Conservation (phyloP, 176 grass and related monocot species). For the Ensete glaucum region DNA sequence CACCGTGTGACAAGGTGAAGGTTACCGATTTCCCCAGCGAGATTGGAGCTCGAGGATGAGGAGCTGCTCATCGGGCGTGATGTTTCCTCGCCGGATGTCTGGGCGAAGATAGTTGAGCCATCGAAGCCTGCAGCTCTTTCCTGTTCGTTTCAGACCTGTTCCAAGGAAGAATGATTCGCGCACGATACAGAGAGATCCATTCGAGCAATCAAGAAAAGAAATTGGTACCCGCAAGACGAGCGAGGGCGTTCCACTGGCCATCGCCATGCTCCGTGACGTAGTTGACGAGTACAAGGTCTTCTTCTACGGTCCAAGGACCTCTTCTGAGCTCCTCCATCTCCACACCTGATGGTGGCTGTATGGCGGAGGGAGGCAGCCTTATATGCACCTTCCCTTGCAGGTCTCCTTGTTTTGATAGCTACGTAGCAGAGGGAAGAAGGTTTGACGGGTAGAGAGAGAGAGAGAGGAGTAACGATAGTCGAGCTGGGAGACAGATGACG, state of each 20-base stretch:
- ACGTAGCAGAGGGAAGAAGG: too few relatives aligned
- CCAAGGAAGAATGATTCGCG: neutral
- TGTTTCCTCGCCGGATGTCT: constrained; percentile 84
- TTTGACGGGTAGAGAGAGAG: too few relatives aligned
- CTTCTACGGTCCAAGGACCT: constrained; percentile 56
- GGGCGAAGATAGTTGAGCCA: constrained; percentile 98
- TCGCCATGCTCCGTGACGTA: constrained; percentile 54
- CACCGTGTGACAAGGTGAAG: too few relatives aligned
- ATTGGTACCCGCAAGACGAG: constrained; percentile 65
- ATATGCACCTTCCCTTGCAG: too few relatives aligned
- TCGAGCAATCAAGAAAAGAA: neutral
- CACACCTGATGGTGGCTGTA: neutral
- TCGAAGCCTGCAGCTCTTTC: constrained; percentile 87
- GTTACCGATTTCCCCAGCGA: constrained; percentile 74
- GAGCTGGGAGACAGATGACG: too few relatives aligned
- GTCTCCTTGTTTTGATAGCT: too few relatives aligned
- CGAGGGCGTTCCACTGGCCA: constrained; percentile 65
- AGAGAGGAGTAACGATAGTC: too few relatives aligned
- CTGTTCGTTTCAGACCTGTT: constrained; percentile 72
- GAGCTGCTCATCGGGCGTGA: constrained; percentile 91
- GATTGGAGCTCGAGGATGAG: constrained; percentile 92
- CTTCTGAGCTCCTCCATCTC: constrained; percentile 28
- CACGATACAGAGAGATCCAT: too few relatives aligned
- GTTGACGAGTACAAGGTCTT: constrained; percentile 56
- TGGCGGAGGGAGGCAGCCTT: neutral